Base-by-base conservation (phyloP, 164 flowering plant species). In the Hamamelis virginiana region DNA sequence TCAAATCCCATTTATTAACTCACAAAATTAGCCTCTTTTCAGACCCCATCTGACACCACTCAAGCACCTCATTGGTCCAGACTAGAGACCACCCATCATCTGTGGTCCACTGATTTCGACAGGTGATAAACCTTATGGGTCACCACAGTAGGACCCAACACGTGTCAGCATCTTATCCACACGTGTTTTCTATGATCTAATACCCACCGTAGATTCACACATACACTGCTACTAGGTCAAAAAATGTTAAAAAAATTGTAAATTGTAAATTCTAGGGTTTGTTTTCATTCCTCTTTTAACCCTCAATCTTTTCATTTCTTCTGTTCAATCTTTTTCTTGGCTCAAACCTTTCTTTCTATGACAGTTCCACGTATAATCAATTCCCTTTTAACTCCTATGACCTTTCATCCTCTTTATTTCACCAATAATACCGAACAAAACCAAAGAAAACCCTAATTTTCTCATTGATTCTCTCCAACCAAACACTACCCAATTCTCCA, bases 31-130 rank as follows among this genome's bases (percentile, higher is more conserved):
- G 13, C 38, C 11, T 19, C 9, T 51, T 72, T 59, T 13, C 25
- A 57, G 64, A 25, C 66, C 22, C 26, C 26, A 44, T 50, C 65
- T 62, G 69, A 43, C 72, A 64, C 69, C 53, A 25, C 56, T 22
- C 59, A 4, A 21, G 27, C 13, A 27, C n/a, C 66, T 63, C 3
- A 68, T 52, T 64, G 65, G 76, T 8, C 15, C 27, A 57, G 28
- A 44, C 18, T 59, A 0, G 75, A 47, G 74, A 46, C 74, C 64
- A 59, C 69, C 70, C 27, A 50, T 19, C 26, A 1, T 38, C 28
- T 13, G 66, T 59, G 74, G 70, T 60, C 77, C 77, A 60, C 66
- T 43, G 22, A 65, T 19, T 12, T 13, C 4, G 51, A 57, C 65
- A 41, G 38, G 8, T 46, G 66, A 52, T 21, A 45, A 61, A 23